Percentiles rank a stretch among this genome's conserved stretches.
These are phyloP conservation scores for Ramalina peruviana DNA, from an alignment of 495 filamentous ascomycete genomes.

Conservation along the genomic window DNA sequence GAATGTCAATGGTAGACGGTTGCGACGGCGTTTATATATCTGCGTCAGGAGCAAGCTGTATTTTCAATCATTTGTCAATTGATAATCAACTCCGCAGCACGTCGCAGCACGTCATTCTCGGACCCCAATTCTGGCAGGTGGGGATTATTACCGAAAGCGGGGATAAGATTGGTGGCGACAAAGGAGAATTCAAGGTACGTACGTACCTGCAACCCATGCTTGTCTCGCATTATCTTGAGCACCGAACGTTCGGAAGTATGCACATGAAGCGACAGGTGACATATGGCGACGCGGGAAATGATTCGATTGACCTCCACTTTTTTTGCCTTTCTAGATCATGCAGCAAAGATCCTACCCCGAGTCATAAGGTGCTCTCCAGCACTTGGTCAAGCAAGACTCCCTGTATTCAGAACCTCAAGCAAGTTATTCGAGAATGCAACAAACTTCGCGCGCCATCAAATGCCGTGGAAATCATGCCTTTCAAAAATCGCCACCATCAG, in stretches of 20 bases:
- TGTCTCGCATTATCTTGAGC: no score
- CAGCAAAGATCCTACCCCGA: background rate
- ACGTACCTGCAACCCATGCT: no score
- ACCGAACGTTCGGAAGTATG: no score
- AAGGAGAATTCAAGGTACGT: no score
- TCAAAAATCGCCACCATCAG: conserved; percentile 14
- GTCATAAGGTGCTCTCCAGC: conserved; percentile 16
- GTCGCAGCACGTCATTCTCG: no score
- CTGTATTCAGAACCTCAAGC: background rate
- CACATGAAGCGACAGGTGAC: no score
- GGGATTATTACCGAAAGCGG: no score
- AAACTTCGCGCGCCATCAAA: background rate
- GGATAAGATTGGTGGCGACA: no score
- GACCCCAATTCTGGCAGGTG: no score
- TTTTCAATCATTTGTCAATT: background rate
- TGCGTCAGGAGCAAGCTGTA: background rate
- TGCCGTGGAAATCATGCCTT: no score
- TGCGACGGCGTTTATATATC: background rate
- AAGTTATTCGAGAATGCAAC: background rate
- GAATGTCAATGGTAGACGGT: background rate
- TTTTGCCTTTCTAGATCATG: background rate
- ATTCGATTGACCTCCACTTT: background rate
- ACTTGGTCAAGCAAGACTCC: conserved; percentile 19
- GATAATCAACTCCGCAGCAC: no score
- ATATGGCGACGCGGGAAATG: background rate